These are phyloP conservation scores for Coniophora puteana DNA, from an alignment of 1,284 basidiomycete genomes.

Conservation along the genomic window DNA sequence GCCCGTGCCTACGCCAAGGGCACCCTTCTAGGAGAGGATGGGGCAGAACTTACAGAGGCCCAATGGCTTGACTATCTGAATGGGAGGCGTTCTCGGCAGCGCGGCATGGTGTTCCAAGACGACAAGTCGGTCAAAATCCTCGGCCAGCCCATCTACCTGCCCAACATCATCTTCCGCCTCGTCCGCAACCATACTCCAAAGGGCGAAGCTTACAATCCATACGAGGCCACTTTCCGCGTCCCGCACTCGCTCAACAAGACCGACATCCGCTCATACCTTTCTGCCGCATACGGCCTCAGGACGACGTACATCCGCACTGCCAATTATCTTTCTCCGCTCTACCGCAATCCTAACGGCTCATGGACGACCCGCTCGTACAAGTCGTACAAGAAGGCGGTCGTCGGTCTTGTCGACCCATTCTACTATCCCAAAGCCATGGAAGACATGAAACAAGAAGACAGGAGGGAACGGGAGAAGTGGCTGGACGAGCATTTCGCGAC, in stretches of 20 bases:
- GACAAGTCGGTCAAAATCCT: constrained; percentile 46
- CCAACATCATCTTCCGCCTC: constrained; percentile 81
- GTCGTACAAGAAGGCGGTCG: constrained; percentile 85
- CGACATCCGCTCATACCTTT: constrained; percentile 85
- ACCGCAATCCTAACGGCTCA: constrained; percentile 29
- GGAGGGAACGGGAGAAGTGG: constrained; percentile 51
- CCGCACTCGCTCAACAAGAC: constrained; percentile 87
- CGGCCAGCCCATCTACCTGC: constrained; percentile 84
- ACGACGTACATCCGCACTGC: constrained; percentile 93
- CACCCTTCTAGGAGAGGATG: constrained; percentile 39
- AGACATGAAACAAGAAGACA: constrained; percentile 62
- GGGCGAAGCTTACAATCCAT: constrained; percentile 87
- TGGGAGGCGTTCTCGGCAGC: constrained; percentile 55
- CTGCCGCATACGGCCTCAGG: constrained; percentile 79
- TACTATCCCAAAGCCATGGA: constrained; percentile 82
- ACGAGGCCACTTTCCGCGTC: constrained; percentile 92
- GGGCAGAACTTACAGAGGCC: constrained; percentile 39
- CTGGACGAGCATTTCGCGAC: constrained; percentile 58
- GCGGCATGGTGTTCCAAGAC: constrained; percentile 48
- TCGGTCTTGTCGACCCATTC: constrained; percentile 87
- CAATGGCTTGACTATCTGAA: constrained; percentile 59
- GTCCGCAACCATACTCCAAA: constrained; percentile 80
- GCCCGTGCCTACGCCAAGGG: constrained; percentile 52
- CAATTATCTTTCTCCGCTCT: constrained; percentile 70
- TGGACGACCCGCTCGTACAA: constrained; percentile 37